A percentile compares a stretch with the other conserved stretches of the same genome.
phyloP scores from a whole-genome alignment of 257 asterid genomes.

The Parsonsia alboflavescens region DNA sequence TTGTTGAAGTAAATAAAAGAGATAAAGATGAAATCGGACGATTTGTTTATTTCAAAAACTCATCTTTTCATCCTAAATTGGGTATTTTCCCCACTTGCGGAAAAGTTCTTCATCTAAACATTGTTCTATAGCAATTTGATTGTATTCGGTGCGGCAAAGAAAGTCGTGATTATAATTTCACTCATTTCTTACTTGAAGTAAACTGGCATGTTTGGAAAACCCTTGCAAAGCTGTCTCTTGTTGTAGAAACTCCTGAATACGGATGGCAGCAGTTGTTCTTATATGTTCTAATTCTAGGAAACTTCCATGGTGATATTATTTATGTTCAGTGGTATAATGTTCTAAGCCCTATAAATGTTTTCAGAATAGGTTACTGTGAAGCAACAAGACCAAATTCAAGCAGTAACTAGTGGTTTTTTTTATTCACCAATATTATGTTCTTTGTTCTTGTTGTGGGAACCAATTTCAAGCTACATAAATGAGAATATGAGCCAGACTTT shows the following conservation, averaged over 20 bases:
- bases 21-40: conserved; percentile 4
- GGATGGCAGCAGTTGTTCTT: not conserved
- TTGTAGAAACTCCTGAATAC: not conserved
- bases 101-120: too few relatives aligned
- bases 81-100: too few relatives aligned
- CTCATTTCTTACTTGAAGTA: too few relatives aligned
- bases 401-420: not conserved
- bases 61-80: too few relatives aligned
- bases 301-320: not conserved
- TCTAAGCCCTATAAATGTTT: not conserved
- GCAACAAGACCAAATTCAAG: not conserved
- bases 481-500: not conserved
- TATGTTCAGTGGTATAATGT: not conserved
- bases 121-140: too few relatives aligned
- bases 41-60: too few relatives aligned
- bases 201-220: not conserved
- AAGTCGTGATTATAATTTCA: too few relatives aligned
- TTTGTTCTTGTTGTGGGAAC: not conserved
- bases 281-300: not conserved
- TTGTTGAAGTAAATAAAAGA: conserved; percentile 2
- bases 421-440: not conserved
- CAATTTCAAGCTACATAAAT: not conserved
- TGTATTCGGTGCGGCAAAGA: too few relatives aligned
- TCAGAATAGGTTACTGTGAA: not conserved
- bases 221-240: too few relatives aligned